Conservation (phyloP, 306 rosid species). For the Begonia loranthoides region DNA sequence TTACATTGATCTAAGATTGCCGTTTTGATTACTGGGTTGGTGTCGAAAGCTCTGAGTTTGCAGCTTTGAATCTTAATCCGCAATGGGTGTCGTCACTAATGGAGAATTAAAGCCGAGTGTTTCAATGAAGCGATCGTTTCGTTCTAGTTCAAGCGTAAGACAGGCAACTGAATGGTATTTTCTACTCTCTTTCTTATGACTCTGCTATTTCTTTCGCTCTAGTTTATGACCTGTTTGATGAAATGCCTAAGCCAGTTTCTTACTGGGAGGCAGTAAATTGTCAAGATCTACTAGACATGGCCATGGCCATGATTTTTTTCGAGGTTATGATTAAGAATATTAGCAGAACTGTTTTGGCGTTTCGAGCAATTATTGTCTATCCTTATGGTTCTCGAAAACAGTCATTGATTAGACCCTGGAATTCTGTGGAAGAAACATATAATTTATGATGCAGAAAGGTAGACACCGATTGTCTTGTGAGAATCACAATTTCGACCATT, state of each 20-base stretch:
- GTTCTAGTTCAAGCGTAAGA: slow-evolving; percentile 82
- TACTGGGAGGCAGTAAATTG: too few species aligned
- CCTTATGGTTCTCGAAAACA: too few species aligned
- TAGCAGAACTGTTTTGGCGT: background rate
- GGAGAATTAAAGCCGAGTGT: slow-evolving; percentile 92
- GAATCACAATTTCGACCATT: slow-evolving; percentile 16
- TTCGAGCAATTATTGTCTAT: too few species aligned
- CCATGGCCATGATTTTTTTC: background rate
- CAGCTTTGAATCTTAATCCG: slow-evolving; percentile 5
- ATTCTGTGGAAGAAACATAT: slow-evolving; percentile 2
- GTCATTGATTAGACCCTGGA: background rate
- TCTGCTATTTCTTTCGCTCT: slow-evolving; percentile 5
- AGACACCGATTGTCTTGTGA: slow-evolving; percentile 9
- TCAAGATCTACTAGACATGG: background rate
- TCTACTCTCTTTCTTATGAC: background rate
- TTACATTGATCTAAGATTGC: slow-evolving; percentile 1
- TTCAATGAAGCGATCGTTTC: slow-evolving; percentile 83
- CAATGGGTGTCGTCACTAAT: slow-evolving; percentile 82
- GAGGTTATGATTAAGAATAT: background rate
- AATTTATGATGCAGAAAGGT: slow-evolving; percentile 8
- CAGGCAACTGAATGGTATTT: slow-evolving; percentile 95
- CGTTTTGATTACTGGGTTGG: background rate
- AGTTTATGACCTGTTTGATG: slow-evolving; percentile 6
- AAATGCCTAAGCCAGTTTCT: slow-evolving; percentile 2
- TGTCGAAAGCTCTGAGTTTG: background rate